phyloP scores from a whole-genome alignment of 768 basidiomycete species.

The Xanthoconium stramineum region DNA sequence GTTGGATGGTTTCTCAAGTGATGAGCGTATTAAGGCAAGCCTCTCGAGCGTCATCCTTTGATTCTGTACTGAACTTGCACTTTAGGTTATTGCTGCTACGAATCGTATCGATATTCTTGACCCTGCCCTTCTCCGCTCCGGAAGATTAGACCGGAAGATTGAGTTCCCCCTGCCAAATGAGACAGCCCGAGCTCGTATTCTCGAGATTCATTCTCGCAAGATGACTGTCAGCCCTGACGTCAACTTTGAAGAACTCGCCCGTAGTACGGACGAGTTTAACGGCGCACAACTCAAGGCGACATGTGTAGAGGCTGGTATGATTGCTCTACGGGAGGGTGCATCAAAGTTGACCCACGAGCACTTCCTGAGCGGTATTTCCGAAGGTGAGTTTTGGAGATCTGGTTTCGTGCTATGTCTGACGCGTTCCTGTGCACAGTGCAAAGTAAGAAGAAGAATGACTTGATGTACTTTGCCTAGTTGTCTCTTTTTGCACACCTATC shows the following conservation, averaged over 20 bases:
- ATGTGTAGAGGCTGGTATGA: constrained; percentile 99
- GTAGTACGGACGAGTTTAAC: constrained; percentile 98
- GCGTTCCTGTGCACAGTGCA: constrained; percentile 60
- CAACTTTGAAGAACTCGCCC: constrained; percentile 94
- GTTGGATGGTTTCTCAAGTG: constrained; percentile 95
- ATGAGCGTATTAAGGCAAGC: constrained; percentile 91
- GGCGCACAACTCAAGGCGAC: constrained; percentile 97
- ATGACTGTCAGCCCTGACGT: constrained; percentile 86
- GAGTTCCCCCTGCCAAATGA: constrained; percentile 98
- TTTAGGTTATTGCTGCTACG: constrained; percentile 94
- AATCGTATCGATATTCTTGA: constrained; percentile 99
- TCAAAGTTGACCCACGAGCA: constrained; percentile 89
- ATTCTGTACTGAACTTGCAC: constrained; percentile 3
- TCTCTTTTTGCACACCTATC: not conserved
- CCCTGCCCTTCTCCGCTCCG: constrained; percentile 96
- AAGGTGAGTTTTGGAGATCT: constrained; percentile 49
- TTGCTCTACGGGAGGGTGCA: constrained; percentile 91
- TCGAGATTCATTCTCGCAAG: constrained; percentile 96
- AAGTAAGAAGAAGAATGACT: constrained; percentile 99
- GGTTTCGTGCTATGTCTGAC: constrained; percentile 19
- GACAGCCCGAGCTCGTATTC: constrained; percentile 91
- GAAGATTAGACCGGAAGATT: constrained; percentile 96
- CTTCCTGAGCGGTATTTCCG: constrained; percentile 88
- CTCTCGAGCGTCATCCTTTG: not conserved
- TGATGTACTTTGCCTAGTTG: constrained; percentile 86